Conservation (phyloP, 345 rosid species). For the Noccaea caerulescens region DNA sequence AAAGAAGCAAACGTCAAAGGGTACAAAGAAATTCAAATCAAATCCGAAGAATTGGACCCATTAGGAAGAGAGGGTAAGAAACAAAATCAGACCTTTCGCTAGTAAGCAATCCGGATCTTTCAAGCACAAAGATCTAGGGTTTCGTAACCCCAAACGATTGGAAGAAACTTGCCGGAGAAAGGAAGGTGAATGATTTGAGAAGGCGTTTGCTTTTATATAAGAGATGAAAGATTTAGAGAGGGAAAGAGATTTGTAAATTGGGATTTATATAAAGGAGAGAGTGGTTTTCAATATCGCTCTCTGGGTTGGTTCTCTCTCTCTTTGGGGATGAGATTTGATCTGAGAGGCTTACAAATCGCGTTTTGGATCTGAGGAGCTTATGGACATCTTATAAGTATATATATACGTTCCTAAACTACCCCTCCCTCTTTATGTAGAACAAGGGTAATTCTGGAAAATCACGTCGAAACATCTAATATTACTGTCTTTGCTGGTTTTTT, state of each 20-base stretch:
- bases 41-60: neutral
- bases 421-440: neutral
- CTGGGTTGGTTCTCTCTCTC: conserved; percentile 22
- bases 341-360: conserved; percentile 20
- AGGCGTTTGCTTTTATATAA: conserved; percentile 11
- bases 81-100: conserved; percentile 35
- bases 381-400: neutral
- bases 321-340: conserved; percentile 35
- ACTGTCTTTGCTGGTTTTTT: conserved; percentile 20
- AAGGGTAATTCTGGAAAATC: conserved; percentile 15
- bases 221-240: conserved; percentile 34
- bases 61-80: conserved; percentile 15
- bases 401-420: conserved; percentile 35
- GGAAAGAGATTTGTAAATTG: conserved; percentile 46
- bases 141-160: conserved; percentile 18
- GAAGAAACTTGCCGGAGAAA: neutral
- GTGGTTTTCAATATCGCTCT: conserved; percentile 35
- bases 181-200: conserved; percentile 29
- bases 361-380: conserved; percentile 38
- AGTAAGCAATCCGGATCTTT: neutral
- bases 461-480: neutral
- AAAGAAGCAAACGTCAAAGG: neutral
- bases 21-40: conserved; percentile 1
- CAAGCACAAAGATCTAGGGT: conserved; percentile 34
- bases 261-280: conserved; percentile 41